These are phyloP conservation scores for Penicillium sp. DNA, from an alignment of 2,329 filamentous ascomycete species.

Conservation along the genomic window DNA sequence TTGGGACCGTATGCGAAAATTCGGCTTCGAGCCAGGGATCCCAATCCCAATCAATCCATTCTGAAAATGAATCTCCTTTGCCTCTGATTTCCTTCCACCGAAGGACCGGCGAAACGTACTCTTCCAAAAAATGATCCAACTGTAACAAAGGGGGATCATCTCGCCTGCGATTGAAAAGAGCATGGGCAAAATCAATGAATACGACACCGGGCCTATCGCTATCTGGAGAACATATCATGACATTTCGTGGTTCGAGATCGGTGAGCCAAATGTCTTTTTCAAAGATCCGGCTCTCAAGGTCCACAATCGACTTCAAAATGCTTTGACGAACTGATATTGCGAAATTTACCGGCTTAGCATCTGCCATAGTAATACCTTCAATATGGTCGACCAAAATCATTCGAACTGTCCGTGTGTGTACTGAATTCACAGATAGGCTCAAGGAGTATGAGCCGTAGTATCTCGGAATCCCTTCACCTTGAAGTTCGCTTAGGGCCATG, in stretches of 20 bases:
- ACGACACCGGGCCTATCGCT: conserved; percentile 5
- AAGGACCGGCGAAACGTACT: too few relatives aligned
- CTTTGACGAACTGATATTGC: conserved; percentile 11
- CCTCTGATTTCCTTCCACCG: too few relatives aligned
- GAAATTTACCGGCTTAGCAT: conserved; percentile 10
- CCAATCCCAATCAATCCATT: too few relatives aligned
- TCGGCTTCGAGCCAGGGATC: too few relatives aligned
- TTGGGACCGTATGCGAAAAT: too few relatives aligned
- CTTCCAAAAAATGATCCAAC: too few relatives aligned
- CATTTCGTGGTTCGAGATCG: conserved; percentile 17
- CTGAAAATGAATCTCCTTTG: too few relatives aligned
- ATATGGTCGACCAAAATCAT: conserved; percentile 25
- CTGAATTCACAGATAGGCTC: conserved; percentile 11
- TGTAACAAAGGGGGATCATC: conserved; percentile 10
- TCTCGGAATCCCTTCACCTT: conserved; percentile 18
- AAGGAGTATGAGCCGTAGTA: conserved; percentile 26
- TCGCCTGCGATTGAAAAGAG: conserved; percentile 14
- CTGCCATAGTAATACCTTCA: conserved; percentile 14
- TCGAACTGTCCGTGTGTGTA: conserved; percentile 12
- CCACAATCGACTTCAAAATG: conserved; percentile 20
- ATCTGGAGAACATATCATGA: conserved; percentile 9
- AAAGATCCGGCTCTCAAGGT: conserved; percentile 19
- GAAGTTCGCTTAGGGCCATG: conserved; percentile 13
- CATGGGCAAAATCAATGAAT: conserved; percentile 18
- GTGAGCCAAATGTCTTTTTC: conserved; percentile 11